phyloP scores from a whole-genome alignment of 495 filamentous ascomycete genomes.

The Aspergillus baeticus region DNA sequence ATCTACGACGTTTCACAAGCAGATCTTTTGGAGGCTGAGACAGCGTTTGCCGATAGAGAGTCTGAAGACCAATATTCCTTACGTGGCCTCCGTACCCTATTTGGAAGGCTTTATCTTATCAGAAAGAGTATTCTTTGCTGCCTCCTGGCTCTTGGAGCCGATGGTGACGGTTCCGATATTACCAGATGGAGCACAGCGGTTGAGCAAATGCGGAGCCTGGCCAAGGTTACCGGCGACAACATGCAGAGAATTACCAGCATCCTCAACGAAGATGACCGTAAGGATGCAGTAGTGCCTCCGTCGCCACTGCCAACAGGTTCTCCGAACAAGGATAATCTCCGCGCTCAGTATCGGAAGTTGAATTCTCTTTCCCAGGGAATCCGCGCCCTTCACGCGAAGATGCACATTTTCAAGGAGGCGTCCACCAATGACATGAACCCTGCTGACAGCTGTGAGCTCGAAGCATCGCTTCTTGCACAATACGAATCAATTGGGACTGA shows the following conservation, averaged over 20 bases:
- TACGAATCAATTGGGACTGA: slow-evolving; percentile 94
- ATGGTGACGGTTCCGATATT: slow-evolving; percentile 78
- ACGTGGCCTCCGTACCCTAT: slow-evolving; percentile 71
- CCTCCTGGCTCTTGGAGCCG: slow-evolving; percentile 82
- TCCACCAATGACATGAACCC: slow-evolving; percentile 73
- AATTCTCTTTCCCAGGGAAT: slow-evolving; percentile 88
- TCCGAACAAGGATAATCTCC: slow-evolving; percentile 74
- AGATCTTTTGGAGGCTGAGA: slow-evolving; percentile 68
- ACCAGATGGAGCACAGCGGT: slow-evolving; percentile 74
- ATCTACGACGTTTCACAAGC: slow-evolving; percentile 84
- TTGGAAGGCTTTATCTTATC: slow-evolving; percentile 75
- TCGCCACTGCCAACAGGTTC: slow-evolving; percentile 70
- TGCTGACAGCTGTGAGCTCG: slow-evolving; percentile 65
- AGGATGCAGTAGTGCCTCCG: slow-evolving; percentile 52
- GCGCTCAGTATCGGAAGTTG: slow-evolving; percentile 80
- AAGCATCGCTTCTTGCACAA: slow-evolving; percentile 73
- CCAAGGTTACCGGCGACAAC: slow-evolving; percentile 50
- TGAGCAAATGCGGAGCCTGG: slow-evolving; percentile 68
- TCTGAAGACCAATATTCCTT: slow-evolving; percentile 77
- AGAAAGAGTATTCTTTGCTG: slow-evolving; percentile 84
- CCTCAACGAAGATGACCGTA: slow-evolving; percentile 81
- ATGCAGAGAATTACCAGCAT: slow-evolving; percentile 63
- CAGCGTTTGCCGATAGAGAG: slow-evolving; percentile 58
- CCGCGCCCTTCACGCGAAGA: slow-evolving; percentile 87
- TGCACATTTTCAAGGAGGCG: slow-evolving; percentile 90